Base-by-base conservation (phyloP, 2,329 filamentous ascomycete genomes). In the Ophiosphaerella narmari region DNA sequence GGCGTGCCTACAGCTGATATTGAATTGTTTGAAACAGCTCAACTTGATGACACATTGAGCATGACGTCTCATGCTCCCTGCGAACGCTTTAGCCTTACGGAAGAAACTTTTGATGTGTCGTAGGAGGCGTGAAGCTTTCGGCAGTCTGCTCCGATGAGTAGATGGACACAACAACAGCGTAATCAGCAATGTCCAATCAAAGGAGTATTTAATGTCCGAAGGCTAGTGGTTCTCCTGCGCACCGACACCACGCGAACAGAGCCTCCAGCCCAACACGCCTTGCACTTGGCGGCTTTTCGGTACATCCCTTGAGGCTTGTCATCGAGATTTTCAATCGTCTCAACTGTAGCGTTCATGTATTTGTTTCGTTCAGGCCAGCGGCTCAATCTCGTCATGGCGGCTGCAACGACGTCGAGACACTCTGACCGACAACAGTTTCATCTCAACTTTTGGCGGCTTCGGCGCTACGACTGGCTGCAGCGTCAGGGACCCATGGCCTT, bases 361-460 rank as follows among this genome's bases (percentile, higher is more conserved):
- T 31, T 35, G 13, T 14, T 13, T 9, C 14, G 39, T 34, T 46
- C 34, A 42, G 35, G 29, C 34, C n/a, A 13, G 24, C 35, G 18
- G 16, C 9, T 24, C 23, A 26, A 44, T 24, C 42, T 35, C 26
- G 29, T 48, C 39, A 52, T 53, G 53, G 63, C 65, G 62, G 58
- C 58, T 70, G 65, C 52, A 57, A 66, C 65, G 54, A 39, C 45
- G 51, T 54, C 65, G 65, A 69, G 60, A 65, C 66, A 65, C 18
- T 50, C 38, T 43, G 49, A 45, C 46, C 50, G 54, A 58, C 38
- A 46, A 47, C 52, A 46, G 66, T 71, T 68, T 71, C 67, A 68
- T 60, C 47, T 48, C 53, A 37, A 52, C 26, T 57, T 46, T 53
- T 62, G 43, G 52, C 55, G 42, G 52, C 41, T 57, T 59, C 49